Evolutionary conservation across 371 early-diverging fungal species (phyloP), one percentile per base, ranked within the genome.

Genomic region (Rhizopus stolonifer): DNA sequence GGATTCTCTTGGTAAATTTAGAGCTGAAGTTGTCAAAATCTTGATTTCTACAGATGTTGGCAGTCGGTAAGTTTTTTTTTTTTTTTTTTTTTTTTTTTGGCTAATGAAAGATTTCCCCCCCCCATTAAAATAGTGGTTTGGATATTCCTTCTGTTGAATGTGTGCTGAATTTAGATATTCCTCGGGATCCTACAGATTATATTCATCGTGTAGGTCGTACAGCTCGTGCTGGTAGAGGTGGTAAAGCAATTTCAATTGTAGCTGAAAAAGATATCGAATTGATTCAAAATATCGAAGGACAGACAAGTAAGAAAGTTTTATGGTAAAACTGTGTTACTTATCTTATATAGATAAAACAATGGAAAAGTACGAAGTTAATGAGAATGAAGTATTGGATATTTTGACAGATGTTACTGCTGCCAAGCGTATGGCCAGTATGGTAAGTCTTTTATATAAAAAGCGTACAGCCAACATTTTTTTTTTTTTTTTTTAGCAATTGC

Each of bases 191-290:
- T 7, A 90, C 94, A 36, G 97, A 96, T 58, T 99, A 99, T 65
- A 90, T 99, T 49, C 99, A 99, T 72, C 85, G 99, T 51, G 96
- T 98, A 4, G 99, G 99, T 59, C 91, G 99, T 77, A 99, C 99
- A 10, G 99, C 99, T 24, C 89, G 99, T 70, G 95, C 97, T 4
- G 97, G 88, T 21, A 73, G 94, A 44, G 90, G 88, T 18, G 99
- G 99, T 69, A 73, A 87, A 39, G 87, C 99, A 1, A 56, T 99
- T 29, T 90, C 97, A 0, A 81, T 99, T 46, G 90, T 98, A 23
- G 84, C 95, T 2, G 96, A 98, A 72, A 84, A 89, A 36, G 99
- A 99, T 61, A 84, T 97, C 18, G 70, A 88, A 47, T 70, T 95
- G 26, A 64, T 96, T 6, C 87, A 89, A 15, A 89, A 88, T 54